Base-by-base conservation (phyloP, 2,329 filamentous ascomycete genomes). In the Ophiostoma ulmi region DNA sequence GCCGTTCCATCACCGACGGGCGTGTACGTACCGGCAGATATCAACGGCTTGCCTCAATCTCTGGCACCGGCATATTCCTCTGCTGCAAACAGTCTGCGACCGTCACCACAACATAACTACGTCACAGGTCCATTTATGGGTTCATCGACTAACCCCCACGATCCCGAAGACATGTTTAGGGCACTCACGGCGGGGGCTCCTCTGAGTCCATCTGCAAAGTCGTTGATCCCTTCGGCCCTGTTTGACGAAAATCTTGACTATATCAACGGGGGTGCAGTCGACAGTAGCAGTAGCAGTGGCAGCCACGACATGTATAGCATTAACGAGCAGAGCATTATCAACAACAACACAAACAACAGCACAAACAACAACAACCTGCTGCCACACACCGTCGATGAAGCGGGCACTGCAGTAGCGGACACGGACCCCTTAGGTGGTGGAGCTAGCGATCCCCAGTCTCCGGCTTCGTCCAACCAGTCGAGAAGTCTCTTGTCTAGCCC, bases 171-270 rank as follows among this genome's bases (percentile, higher is more conserved):
- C 1, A 88, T 90, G 22, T 80, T 90, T 5, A 86, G 87, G 71
- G 83, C 83, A 22, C 78, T 90, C 48, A 88, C 85, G 3, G 85
- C 84, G 22, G 88, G 87, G 38, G 91, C 90, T 1, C 90, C 90
- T 0, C 86, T 94, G 77, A 94, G 91, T 75, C 92, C 92, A 1
- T 91, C 90, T 4, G 92, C 91, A 1, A 88, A 90, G 38, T 86
- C 89, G 20, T 82, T 94, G 3, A 80, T 96, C 20, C 92, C 92
- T 0, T 91, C 91, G 1, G 87, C 86, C 72, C 81, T 90, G 4
- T 75, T 76, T 63, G 84, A 89, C 55, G 88, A 72, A 71, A 71
- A 73, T 70, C 77, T 76, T 55, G 79, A 76, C 73, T 63, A 44
- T 44, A 36, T n/a, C 31, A 64, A 71, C 61, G 58, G 20, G 22